Percentiles rank a stretch among this genome's conserved stretches.
Conservation (phyloP, 352 stramenopile genomes). For the Globisporangium okanoganense region DNA sequence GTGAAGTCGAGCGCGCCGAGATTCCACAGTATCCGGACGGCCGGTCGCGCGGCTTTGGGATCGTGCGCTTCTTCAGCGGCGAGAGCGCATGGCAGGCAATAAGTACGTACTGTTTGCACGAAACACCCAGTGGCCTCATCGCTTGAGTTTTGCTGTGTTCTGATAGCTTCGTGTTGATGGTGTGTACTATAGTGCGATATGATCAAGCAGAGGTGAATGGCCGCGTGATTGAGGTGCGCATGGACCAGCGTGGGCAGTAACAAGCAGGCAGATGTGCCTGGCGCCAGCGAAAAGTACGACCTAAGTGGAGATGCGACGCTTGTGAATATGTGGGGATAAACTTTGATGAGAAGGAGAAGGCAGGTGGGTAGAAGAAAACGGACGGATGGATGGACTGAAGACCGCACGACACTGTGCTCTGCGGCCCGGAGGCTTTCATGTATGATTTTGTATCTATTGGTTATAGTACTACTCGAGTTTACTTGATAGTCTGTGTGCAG, state of each 20-base stretch:
- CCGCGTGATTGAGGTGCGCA: conserved; percentile 58
- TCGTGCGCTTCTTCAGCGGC: conserved; percentile 58
- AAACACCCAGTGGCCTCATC: neutral
- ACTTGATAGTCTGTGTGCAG: no score
- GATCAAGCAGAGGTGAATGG: conserved; percentile 67
- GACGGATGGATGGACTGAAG: conserved; percentile 5
- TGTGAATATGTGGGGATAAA: neutral
- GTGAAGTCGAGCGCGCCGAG: conserved; percentile 65
- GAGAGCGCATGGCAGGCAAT: conserved; percentile 56
- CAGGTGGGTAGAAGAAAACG: conserved; percentile 1
- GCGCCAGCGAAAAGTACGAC: neutral
- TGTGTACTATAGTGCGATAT: conserved; percentile 62
- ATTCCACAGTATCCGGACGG: conserved; percentile 55
- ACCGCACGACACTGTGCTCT: neutral
- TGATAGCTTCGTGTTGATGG: neutral
- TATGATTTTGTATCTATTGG: conserved; percentile 5
- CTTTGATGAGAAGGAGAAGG: neutral
- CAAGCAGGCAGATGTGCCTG: neutral
- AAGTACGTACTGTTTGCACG: conserved; percentile 25
- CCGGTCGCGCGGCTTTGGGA: conserved; percentile 62
- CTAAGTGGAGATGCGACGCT: neutral
- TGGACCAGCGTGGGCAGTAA: conserved; percentile 49
- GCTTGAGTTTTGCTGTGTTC: neutral
- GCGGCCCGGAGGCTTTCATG: neutral
- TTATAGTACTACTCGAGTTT: neutral